Conservation (phyloP, 164 flowering plant species). For the Aristolochia contorta region DNA sequence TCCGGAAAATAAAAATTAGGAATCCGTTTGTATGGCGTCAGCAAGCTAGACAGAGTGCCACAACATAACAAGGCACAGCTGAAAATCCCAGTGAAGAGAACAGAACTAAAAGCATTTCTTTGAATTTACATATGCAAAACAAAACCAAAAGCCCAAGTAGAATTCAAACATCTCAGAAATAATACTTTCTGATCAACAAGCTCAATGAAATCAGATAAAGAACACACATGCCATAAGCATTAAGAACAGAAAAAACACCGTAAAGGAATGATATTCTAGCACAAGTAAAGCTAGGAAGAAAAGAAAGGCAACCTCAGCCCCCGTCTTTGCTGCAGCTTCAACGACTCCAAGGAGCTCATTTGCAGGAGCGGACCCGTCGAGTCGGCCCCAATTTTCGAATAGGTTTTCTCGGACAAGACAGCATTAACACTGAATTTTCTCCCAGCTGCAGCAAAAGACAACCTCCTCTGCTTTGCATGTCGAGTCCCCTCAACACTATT, state of each 20-base stretch:
- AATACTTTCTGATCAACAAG: too few species aligned
- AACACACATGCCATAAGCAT: too few species aligned
- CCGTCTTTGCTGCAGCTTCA: slow-evolving; percentile 68
- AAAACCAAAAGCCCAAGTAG: too few species aligned
- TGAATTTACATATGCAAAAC: too few species aligned
- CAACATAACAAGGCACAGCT: too few species aligned
- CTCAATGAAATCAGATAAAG: too few species aligned
- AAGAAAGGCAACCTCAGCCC: slow-evolving; percentile 51
- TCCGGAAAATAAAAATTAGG: too few species aligned
- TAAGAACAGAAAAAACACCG: neutral
- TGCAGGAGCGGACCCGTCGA: slow-evolving; percentile 67
- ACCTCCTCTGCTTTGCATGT: neutral
- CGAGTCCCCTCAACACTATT: neutral
- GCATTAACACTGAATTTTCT: slow-evolving; percentile 25
- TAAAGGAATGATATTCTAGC: neutral
- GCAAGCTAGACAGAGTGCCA: too few species aligned
- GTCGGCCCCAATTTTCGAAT: slow-evolving; percentile 48
- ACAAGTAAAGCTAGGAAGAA: neutral
- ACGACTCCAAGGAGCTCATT: slow-evolving; percentile 57
- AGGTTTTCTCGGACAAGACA: slow-evolving; percentile 41
- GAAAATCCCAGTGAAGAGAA: too few species aligned
- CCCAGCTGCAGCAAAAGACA: slow-evolving; percentile 2
- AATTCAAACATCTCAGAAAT: too few species aligned
- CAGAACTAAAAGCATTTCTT: too few species aligned
- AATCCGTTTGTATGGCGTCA: too few species aligned